Percentiles rank a stretch among this genome's conserved stretches.
These are phyloP conservation scores for Coniferiporia sulphurascens DNA, from an alignment of 1,284 basidiomycete species.

Conservation along the genomic window DNA sequence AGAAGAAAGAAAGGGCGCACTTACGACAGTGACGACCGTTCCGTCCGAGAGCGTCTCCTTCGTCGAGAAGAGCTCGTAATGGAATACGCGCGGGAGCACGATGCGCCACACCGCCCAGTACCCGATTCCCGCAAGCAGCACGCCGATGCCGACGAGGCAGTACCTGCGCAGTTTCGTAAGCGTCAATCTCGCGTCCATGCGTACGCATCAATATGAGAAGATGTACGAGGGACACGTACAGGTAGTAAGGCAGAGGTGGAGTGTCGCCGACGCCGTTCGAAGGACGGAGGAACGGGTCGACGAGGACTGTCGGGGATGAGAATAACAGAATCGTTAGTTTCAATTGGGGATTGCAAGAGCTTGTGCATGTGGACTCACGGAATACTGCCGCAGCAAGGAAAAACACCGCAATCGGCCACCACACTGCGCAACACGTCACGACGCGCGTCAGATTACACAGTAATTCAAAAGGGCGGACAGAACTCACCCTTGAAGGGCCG, in stretches of 20 bases:
- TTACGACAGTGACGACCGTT: constrained; percentile 49
- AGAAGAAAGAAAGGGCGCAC: constrained; percentile 25
- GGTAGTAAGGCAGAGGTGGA: constrained; percentile 54
- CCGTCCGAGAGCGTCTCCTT: constrained; percentile 50
- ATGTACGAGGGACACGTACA: constrained; percentile 29
- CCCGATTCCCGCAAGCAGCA: constrained; percentile 41
- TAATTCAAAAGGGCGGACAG: neutral
- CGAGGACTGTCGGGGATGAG: constrained; percentile 35
- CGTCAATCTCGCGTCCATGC: neutral
- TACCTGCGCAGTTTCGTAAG: constrained; percentile 32
- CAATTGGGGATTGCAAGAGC: constrained; percentile 9
- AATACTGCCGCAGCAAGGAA: constrained; percentile 50
- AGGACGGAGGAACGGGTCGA: constrained; percentile 53
- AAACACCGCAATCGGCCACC: constrained; percentile 52
- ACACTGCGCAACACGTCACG: constrained; percentile 32
- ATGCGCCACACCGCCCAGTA: constrained; percentile 57
- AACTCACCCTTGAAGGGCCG: constrained; percentile 53
- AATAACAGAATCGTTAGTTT: neutral
- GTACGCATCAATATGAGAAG: neutral
- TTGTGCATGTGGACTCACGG: constrained; percentile 30
- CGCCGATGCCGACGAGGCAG: constrained; percentile 49
- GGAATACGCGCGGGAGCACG: constrained; percentile 43
- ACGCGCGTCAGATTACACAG: neutral
- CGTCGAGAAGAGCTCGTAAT: constrained; percentile 42
- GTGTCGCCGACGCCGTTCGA: constrained; percentile 52